phyloP scores from a whole-genome alignment of 2,329 filamentous ascomycete genomes.

The Fusarium brachygibbosum region DNA sequence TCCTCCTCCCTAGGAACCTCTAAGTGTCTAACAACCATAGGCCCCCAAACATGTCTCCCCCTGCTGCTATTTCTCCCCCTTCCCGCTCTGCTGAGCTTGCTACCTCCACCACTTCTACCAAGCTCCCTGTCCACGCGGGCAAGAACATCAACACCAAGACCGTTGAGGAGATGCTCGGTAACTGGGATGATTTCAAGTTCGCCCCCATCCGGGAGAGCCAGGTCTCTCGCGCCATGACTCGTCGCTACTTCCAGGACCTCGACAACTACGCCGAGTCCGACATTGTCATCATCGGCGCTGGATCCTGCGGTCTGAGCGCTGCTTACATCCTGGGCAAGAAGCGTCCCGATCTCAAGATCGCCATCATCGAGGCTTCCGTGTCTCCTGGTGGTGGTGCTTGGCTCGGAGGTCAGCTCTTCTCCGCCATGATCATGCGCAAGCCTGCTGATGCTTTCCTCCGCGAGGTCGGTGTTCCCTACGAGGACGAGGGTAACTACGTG shows the following conservation, averaged over 20 bases:
- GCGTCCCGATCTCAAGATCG: conserved; percentile 91
- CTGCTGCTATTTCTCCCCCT: conserved; percentile 74
- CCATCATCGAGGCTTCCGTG: conserved; percentile 89
- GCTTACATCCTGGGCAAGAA: conserved; percentile 87
- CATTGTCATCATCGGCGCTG: conserved; percentile 92
- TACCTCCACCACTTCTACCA: conserved; percentile 49
- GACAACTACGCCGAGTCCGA: conserved; percentile 92
- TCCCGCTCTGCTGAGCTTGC: conserved; percentile 62
- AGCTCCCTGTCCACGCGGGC: conserved; percentile 39
- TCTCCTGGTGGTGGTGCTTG: conserved; percentile 90
- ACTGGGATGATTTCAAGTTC: conserved; percentile 88
- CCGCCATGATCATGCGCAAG: conserved; percentile 95
- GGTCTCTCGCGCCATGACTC: conserved; percentile 93
- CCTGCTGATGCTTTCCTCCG: conserved; percentile 87
- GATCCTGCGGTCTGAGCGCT: conserved; percentile 86
- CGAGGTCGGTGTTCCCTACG: conserved; percentile 85
- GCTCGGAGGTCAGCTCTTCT: conserved; percentile 95
- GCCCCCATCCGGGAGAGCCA: conserved; percentile 90
- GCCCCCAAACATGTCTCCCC: conserved; percentile 71
- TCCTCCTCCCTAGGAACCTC: conserved; percentile 65
- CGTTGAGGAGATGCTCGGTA: conserved; percentile 68
- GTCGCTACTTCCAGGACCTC: conserved; percentile 91
- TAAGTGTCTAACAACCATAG: conserved; percentile 51
- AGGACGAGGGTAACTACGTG: conserved; percentile 89
- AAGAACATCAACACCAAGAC: conserved; percentile 52